Base-by-base conservation (phyloP, 176 grass and related monocot species). In the Canna indica region DNA sequence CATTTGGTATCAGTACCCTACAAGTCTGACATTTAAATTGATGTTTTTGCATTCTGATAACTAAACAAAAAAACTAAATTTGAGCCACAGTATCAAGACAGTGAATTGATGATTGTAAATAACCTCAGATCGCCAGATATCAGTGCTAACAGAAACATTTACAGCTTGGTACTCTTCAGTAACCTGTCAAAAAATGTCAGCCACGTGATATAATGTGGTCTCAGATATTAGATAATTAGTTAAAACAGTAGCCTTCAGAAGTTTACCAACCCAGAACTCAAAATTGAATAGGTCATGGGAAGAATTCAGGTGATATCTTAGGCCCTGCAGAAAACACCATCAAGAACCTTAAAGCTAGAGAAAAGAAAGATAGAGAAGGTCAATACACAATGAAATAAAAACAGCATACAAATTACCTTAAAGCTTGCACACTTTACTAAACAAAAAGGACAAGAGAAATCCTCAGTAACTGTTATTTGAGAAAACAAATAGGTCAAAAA, bases 221-320 rank as follows among this genome's bases (percentile, higher is more conserved):
- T 69, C 36, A 18, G 73, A 67, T 47, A 45, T 11, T 34, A 71
- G 41, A 42, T 45, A 81, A 80, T 28, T 75, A 36, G 7, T 38
- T 76, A 73, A 27, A 39, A 32, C 28, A 76, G 27, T 68, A 85
- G 53, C 83, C 76, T 82, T 16, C 13, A 81, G 73, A 80, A 80
- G 80, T 81, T 88, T 82, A 93, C 94, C 84, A 80, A 99, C 94
- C 94, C 80, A 93, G 67, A 99, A 93, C 82, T 93, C 94, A 85
- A 88, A 99, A 76, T 84, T 83, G 84, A 99, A 99, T 58, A 93
- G 72, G 83, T 99, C 89, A 85, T 99, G 94, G 7, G 75, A 99
- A 54, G 89, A 82, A 68, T 82, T 89, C 67, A 99, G 80, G 67
- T 99, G 94, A 76, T 56, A 93, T 78, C 85, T 77, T 72, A 99